Base-by-base conservation (phyloP, 129 eudicot genomes). In the Pseudognaphalium luteoalbum region DNA sequence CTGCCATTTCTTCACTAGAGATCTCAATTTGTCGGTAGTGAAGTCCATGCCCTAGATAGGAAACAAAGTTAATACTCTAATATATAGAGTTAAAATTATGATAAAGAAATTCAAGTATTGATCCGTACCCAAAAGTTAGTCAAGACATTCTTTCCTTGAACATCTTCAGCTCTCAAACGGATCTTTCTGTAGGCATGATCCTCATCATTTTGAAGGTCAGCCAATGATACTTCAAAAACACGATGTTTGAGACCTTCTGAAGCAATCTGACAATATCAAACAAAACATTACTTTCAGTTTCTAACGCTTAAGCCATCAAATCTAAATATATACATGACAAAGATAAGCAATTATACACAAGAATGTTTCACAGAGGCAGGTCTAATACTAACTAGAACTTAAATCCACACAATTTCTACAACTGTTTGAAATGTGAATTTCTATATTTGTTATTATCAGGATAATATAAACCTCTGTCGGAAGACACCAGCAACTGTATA, bases 231-330 rank as follows among this genome's bases (percentile, higher is more conserved):
- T 65, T 91, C 97, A 79, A 91, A 83, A 29, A 91, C 91, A 78
- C 97, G 90, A 52, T 91, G 93, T 73, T 91, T 91, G 68, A 91
- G 89, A 34, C 97, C 97, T 52, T 91, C 97, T 0, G 97, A 91
- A 71, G 97, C 97, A 82, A 91, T 91, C 93, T 88, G 84, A 66
- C 1, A 66, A 10, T 3, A 32, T 5, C 14, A 12, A 3, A 56
- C 34, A 28, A 47, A 12, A 5, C n/a, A 30, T 56, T 12, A 20
- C 33, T 20, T 56, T 33, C 19, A 57, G 16, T 34, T 63, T 30
- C 25, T 58, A 59, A 21, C 37, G 17, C 25, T 7, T 7, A 35
- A 21, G 22, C 52, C 35, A 32, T 25, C 25, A 7, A 7, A 7
- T 47, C 10, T 7, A 14, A 7, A 57, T 57, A 57, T 3, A 57